Evolutionary conservation across 495 filamentous ascomycete genomes (phyloP), one percentile per base, ranked within the genome.

Genomic region (Parathielavia appendiculata): DNA sequence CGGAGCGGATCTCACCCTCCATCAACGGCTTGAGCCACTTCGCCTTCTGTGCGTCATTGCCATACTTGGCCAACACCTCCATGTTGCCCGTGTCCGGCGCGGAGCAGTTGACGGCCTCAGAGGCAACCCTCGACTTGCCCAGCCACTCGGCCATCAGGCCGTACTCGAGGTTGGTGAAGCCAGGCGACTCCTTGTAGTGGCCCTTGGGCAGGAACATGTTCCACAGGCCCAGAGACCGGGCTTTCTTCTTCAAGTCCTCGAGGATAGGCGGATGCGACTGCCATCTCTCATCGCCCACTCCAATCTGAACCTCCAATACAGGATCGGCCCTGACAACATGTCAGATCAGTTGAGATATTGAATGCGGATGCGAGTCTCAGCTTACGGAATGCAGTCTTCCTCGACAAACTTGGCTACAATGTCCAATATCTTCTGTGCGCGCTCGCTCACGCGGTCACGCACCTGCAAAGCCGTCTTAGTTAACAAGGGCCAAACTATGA

Each of bases 191-290:
- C 60, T 84, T 88, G 80, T 96, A 97, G 75, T 97, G 92, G 63
- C 84, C 90, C 75, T 89, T 92, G 47, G 92, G 88, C 58, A 98
- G 73, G 79, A 98, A 98, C 84, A 98, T 88, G 71, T 98, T 98
- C 93, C 93, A 98, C 45, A 98, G 79, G 0, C 93, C 93, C n/a
- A 92, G 77, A 66, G 86, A 79, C 68, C 81, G 81, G 13, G 93
- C 93, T 68, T 89, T 89, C 49, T 75, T 73, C 80, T 98, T 98
- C 61, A 98, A 79, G 41, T 89, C 83, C 63, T 97, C 93, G 60
- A 98, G 81, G 57, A 98, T 76, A 32, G 81, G 67, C 22, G 93
- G 93, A 69, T 90, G 87, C 34, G 81, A 77, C 57, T 84, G 79
- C 88, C 91, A 83, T 81, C 91, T 82, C 59, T 83, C 70, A 40